Percentiles rank a stretch among this genome's conserved stretches.
Evolutionary conservation across 345 rosid species (phyloP).

Genomic region (Bruguiera parviflora): DNA sequence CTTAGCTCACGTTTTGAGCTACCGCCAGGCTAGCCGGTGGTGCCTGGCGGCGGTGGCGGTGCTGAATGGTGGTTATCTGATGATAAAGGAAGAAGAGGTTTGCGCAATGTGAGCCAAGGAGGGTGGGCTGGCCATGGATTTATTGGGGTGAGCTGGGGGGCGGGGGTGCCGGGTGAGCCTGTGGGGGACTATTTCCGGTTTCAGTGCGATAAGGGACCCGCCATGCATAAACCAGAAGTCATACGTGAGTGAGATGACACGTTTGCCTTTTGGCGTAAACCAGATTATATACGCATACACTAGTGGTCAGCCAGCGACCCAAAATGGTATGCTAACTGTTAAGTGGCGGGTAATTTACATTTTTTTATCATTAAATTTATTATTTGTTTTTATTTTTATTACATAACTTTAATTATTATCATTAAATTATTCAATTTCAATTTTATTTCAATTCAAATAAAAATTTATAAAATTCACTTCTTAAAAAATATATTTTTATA

Average conservation of each 20-base stretch:
- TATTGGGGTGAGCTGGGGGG: conserved; percentile 6
- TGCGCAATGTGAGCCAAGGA: conserved; percentile 12
- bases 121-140: conserved; percentile 10
- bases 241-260: not conserved
- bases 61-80: not conserved
- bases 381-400: too few species aligned
- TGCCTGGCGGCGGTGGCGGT: not conserved
- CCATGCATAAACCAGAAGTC: not conserved
- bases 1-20: too few species aligned
- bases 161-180: not conserved
- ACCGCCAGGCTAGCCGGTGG: not conserved
- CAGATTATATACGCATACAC: too few species aligned
- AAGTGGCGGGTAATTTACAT: too few species aligned
- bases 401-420: too few species aligned
- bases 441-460: too few species aligned
- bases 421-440: too few species aligned
- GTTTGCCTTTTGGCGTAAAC: not conserved
- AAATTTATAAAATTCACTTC: too few species aligned
- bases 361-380: too few species aligned
- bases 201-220: conserved; percentile 25
- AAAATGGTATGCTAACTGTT: too few species aligned
- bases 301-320: too few species aligned
- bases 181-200: not conserved
- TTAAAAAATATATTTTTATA: too few species aligned
- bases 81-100: not conserved